These are phyloP conservation scores for Hymenoscyphus infarciens DNA, from an alignment of 2,329 filamentous ascomycete genomes.

Conservation along the genomic window DNA sequence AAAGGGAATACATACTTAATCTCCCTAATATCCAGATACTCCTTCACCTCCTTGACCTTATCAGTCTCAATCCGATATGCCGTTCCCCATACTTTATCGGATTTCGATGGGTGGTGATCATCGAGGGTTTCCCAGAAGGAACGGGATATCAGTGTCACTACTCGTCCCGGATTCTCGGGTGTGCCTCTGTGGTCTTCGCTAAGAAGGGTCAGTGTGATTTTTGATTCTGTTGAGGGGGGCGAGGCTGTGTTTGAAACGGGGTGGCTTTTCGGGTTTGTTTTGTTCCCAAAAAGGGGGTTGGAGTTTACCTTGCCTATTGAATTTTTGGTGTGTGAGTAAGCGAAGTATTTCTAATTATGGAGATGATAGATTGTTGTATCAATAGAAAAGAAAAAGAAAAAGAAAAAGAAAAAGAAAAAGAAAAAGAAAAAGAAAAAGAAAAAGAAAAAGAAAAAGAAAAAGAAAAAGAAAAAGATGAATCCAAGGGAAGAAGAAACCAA, in stretches of 20 bases:
- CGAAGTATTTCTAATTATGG: neutral
- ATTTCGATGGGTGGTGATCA: slow-evolving; percentile 62
- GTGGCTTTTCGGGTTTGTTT: slow-evolving; percentile 15
- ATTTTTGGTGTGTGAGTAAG: neutral
- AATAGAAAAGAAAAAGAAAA: neutral
- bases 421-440: slow-evolving; percentile 14
- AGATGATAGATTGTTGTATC: neutral
- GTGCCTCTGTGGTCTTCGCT: slow-evolving; percentile 96
- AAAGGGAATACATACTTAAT: slow-evolving; percentile 57
- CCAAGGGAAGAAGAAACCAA: slow-evolving; percentile 37
- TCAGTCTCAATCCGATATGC: slow-evolving; percentile 78
- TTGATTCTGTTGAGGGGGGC: slow-evolving; percentile 6
- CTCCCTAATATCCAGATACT: slow-evolving; percentile 92
- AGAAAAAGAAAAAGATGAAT: neutral
- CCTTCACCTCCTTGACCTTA: slow-evolving; percentile 74
- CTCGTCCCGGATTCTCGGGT: slow-evolving; percentile 78
- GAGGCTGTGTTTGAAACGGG: slow-evolving; percentile 4
- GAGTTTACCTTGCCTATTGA: slow-evolving; percentile 7
- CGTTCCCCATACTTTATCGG: slow-evolving; percentile 79
- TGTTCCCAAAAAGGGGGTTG: slow-evolving; percentile 9
- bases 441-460: neutral
- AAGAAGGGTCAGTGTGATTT: slow-evolving; percentile 20
- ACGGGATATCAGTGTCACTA: slow-evolving; percentile 86
- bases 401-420: neutral
- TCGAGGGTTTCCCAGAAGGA: slow-evolving; percentile 75